Evolutionary conservation across 2,329 filamentous ascomycete genomes (phyloP), one percentile per base, ranked within the genome.

Genomic region (Bisporella sp.): DNA sequence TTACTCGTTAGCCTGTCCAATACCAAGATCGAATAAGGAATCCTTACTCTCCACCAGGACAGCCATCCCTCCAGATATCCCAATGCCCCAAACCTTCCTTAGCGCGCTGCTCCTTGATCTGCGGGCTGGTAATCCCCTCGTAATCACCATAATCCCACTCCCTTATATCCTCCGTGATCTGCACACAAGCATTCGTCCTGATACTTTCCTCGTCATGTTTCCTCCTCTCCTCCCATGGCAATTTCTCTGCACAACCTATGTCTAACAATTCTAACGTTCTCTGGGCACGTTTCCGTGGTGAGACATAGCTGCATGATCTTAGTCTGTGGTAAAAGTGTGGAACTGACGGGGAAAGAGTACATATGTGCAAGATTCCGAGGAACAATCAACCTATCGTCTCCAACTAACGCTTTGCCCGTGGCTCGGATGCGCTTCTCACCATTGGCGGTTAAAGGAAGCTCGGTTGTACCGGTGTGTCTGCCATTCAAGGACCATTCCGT

Each of bases 401-500:
- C 92, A 6, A 96, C 84, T 31, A 97, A 76, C 2, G 90, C 91
- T 59, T 82, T 79, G 5, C 91, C 91, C 0, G 92, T 96, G 1
- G 85, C 83, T 51, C 72, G 73, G 52, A 91, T 78, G 53, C 87
- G 78, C 66, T 81, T 87, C 73, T 90, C 87, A 47, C 92, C 92
- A 64, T 89, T 86, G 46, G 76, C 71, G 1, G 91, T 96, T 37
- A 96, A 75, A 1, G 89, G 84, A 4, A 97, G 87, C 63, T 97
- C 91, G n/a, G 87, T 87, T 31, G 74, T 77, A 47, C 90, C 87
- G 0, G 92, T 97, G 70, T 96, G 89, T 47, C 82, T 78, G 50
- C 89, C 91, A 59, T 85, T 85, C 45, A 95, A 81, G 5, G 88
- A 95, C 91, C 91, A 97, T 73, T 95, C 89, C 4, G 91, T 97